Base-by-base conservation (phyloP, 2,329 filamentous ascomycete species). In the Mycosphaerella sp. region DNA sequence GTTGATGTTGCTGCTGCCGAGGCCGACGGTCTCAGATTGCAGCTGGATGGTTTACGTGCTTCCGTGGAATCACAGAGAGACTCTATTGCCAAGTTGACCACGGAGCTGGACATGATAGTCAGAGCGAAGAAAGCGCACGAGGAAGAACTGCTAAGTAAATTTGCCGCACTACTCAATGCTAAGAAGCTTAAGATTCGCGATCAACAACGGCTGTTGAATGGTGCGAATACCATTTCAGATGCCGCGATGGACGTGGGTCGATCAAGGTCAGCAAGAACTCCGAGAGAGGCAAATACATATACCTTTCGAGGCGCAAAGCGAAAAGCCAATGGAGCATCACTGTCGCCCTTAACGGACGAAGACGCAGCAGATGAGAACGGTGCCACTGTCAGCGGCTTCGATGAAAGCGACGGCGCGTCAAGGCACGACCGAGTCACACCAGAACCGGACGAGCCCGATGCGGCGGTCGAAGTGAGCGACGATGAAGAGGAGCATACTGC, bases 131-230 rank as follows among this genome's bases (percentile, higher is more conserved):
- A 79, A 41, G 78, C 80, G 14, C 78, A 87, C 55, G 86, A 90
- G 67, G 75, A 76, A 1, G 75, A 77, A 14, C 70, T 90, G 50
- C 69, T 90, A 1, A 78, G 79, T 54, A 88, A 87, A 64, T 88
- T 88, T 60, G 77, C 80, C 49, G 74, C 79, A 49, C 72, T 91
- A 2, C 71, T 90, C 1, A 90, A 90, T 60, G 80, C 85, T 66
- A 91, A 91, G 72, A 90, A 90, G 68, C 73, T 84, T 46, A 89
- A 87, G 69, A 89, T 90, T 44, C 73, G 86, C 39, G 79, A 89
- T 60, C 85, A 89, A 68, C 82, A 86, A 61, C 76, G 79, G 35
- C 68, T 86, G 16, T 68, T 89, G 18, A 72, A 74, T 13, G 69
- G 71, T 27, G 78, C 79, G 64, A 80, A 82, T 46, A 72, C 87